Percentiles rank a stretch among this genome's conserved stretches.
phyloP scores from a whole-genome alignment of 2,329 filamentous ascomycete species.

The Fusarium anguioides region DNA sequence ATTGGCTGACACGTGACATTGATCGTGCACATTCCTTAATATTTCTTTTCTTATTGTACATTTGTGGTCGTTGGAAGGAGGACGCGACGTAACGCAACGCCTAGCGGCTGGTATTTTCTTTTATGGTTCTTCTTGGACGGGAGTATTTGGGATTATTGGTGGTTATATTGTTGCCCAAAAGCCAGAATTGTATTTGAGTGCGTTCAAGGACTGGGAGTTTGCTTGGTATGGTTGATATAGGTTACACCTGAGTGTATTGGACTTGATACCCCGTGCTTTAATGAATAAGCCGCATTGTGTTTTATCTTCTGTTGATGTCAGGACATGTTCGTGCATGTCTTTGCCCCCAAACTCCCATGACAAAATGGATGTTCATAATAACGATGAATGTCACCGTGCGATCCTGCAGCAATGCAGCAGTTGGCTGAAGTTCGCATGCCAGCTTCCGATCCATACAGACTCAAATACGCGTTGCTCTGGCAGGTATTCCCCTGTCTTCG shows the following conservation, averaged over 20 bases:
- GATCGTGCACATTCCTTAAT: slow-evolving; percentile 8
- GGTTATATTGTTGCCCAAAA: slow-evolving; percentile 10
- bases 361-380: neutral
- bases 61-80: neutral
- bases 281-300: slow-evolving; percentile 15
- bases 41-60: slow-evolving; percentile 15
- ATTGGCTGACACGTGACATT: neutral
- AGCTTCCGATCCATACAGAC: neutral
- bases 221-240: slow-evolving; percentile 20
- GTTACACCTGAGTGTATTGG: slow-evolving; percentile 21
- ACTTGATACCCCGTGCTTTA: slow-evolving; percentile 39
- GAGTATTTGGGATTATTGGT: slow-evolving; percentile 9
- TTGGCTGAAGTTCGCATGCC: neutral
- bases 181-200: slow-evolving; percentile 12
- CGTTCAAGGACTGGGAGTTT: slow-evolving; percentile 27
- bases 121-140: slow-evolving; percentile 8
- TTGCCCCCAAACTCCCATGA: neutral
- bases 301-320: neutral
- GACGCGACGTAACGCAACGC: neutral
- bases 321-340: neutral
- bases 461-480: neutral
- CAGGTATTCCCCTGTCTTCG: neutral
- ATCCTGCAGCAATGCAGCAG: no score
- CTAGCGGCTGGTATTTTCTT: neutral
- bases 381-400: neutral